Conservation (phyloP, 805 yeast species). For the Debaryomyces hansenii region DNA sequence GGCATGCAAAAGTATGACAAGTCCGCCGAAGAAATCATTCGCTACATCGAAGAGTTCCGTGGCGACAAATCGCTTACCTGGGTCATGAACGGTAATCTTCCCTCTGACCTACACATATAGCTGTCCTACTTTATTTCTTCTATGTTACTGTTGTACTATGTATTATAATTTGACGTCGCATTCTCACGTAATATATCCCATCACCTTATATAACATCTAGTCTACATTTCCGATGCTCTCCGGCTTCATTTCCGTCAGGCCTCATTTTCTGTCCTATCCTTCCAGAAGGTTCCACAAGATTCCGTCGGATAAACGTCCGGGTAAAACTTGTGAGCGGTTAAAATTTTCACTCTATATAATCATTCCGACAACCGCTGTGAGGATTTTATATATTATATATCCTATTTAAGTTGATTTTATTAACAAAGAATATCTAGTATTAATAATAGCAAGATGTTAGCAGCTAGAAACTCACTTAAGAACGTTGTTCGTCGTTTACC, state of each 20-base stretch:
- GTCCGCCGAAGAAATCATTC: constrained; percentile 40
- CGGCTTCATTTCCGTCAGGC: too few species aligned
- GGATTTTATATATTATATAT: too few species aligned
- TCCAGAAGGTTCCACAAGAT: background rate
- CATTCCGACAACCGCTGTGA: background rate
- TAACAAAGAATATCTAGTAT: too few species aligned
- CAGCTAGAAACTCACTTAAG: constrained; percentile 41
- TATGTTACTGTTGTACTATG: background rate
- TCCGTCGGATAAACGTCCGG: constrained; percentile 4
- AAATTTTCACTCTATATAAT: constrained; percentile 9
- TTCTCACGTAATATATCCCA: too few species aligned
- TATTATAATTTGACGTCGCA: background rate
- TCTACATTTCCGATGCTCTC: too few species aligned
- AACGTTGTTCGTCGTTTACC: constrained; percentile 37
- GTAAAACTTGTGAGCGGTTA: constrained; percentile 3
- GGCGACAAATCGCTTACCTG: constrained; percentile 45
- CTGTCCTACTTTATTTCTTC: background rate
- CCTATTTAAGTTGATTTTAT: too few species aligned
- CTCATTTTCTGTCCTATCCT: too few species aligned
- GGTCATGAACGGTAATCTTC: constrained; percentile 49
- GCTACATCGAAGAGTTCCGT: constrained; percentile 41
- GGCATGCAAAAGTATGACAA: constrained; percentile 42
- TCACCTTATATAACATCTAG: too few species aligned
- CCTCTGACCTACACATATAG: constrained; percentile 25
- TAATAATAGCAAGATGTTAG: constrained; percentile 29